Evolutionary conservation across 192 early-diverging fungal genomes (phyloP).

Genomic region (Thoreauomyces humboldtii): DNA sequence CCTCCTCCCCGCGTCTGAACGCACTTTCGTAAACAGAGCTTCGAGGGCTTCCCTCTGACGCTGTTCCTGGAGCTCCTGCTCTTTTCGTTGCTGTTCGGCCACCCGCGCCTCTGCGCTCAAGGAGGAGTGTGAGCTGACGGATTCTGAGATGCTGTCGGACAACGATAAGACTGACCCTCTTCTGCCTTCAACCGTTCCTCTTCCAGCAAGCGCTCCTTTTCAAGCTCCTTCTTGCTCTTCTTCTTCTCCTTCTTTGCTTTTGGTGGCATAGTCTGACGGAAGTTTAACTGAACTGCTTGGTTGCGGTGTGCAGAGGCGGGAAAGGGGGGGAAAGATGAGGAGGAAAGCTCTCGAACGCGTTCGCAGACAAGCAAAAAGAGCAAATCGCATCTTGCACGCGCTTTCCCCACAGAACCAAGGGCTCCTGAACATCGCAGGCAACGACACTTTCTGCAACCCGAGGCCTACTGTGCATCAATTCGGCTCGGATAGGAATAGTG

Average conservation of each 20-base stretch:
- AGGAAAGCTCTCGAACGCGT: too few species aligned
- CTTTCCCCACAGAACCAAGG: too few species aligned
- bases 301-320: too few species aligned
- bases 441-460: too few species aligned
- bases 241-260: constrained; percentile 35
- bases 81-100: constrained; percentile 37
- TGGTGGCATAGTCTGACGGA: constrained; percentile 26
- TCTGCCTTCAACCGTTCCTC: constrained; percentile 37
- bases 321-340: too few species aligned
- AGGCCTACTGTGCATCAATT: too few species aligned
- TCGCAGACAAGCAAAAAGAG: too few species aligned
- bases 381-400: too few species aligned
- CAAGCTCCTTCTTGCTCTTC: constrained; percentile 36
- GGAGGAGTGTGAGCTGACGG: not conserved
- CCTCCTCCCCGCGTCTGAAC: too few species aligned
- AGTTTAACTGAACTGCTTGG: too few species aligned
- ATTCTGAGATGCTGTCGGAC: not conserved
- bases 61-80: constrained; percentile 38
- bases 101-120: constrained; percentile 35
- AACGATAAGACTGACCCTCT: constrained; percentile 20
- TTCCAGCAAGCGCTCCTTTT: constrained; percentile 29
- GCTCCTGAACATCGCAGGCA: too few species aligned
- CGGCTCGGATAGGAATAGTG: too few species aligned
- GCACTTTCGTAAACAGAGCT: constrained; percentile 41
- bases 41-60: constrained; percentile 43